phyloP scores from a whole-genome alignment of 768 basidiomycete species.

The Lentinus tigrinus region DNA sequence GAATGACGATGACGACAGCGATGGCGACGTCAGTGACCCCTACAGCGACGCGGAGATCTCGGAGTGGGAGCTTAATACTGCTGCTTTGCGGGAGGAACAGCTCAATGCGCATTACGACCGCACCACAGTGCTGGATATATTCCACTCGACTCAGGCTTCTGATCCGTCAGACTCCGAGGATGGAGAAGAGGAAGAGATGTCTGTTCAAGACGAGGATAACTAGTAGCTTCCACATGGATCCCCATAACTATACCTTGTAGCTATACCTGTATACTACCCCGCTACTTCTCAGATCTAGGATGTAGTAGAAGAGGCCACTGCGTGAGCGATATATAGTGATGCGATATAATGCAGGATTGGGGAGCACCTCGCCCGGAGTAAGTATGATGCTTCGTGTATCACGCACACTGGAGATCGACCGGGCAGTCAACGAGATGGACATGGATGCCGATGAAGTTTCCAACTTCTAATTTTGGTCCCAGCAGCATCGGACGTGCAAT shows the following conservation, averaged over 20 bases:
- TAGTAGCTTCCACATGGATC: neutral
- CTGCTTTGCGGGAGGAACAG: neutral
- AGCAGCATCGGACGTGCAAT: no score
- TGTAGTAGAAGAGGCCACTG: no score
- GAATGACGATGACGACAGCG: neutral
- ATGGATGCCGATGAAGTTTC: no score
- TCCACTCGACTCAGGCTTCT: neutral
- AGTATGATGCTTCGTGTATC: no score
- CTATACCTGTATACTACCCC: neutral
- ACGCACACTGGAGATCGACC: no score
- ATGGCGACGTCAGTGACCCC: no score
- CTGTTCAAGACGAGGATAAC: neutral
- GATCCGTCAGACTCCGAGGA: neutral
- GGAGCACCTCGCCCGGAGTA: no score
- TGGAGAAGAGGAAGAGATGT: neutral
- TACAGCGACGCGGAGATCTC: neutral
- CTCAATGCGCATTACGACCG: neutral
- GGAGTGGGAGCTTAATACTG: neutral
- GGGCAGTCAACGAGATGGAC: no score
- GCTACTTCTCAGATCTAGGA: no score
- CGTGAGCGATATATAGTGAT: no score
- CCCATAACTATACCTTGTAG: neutral
- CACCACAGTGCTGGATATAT: neutral
- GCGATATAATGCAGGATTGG: no score
- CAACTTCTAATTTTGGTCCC: no score